Conservation (phyloP, 148 eudicot species). For the Silene latifolia region DNA sequence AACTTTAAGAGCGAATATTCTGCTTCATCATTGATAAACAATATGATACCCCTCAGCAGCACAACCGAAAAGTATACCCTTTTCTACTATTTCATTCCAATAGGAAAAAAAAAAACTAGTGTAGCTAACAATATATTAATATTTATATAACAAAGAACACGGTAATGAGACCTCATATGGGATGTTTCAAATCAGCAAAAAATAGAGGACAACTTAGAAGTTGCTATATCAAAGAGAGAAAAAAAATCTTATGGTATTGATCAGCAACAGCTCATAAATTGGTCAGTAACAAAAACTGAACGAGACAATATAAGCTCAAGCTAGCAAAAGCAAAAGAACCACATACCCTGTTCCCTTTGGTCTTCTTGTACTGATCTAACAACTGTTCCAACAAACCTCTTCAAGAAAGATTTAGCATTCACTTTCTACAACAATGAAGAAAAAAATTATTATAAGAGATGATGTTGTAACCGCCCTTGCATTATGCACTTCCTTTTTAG, state of each 20-base stretch:
- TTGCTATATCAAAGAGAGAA: conserved; percentile 4
- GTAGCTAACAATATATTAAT: background rate
- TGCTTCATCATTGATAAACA: background rate
- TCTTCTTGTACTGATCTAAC: conserved; percentile 97
- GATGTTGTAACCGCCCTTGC: background rate
- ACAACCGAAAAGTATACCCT: background rate
- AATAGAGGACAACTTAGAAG: background rate
- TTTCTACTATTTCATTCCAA: background rate
- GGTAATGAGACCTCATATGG: background rate
- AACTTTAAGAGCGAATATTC: background rate
- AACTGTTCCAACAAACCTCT: conserved; percentile 91
- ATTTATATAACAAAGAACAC: background rate
- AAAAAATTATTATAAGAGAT: background rate
- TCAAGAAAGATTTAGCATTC: conserved; percentile 77
- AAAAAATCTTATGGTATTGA: background rate
- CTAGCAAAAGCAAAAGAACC: conserved; percentile 14
- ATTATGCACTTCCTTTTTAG: no score
- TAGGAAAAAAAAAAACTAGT: background rate
- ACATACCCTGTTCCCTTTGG: conserved; percentile 90
- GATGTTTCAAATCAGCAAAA: background rate
- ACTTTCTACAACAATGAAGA: conserved; percentile 49
- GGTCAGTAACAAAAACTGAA: background rate
- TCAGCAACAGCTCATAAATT: background rate
- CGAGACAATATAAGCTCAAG: conserved; percentile 7
- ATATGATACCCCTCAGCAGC: background rate